Conservation (phyloP, 306 rosid genomes). For the Vigna nakashimae region DNA sequence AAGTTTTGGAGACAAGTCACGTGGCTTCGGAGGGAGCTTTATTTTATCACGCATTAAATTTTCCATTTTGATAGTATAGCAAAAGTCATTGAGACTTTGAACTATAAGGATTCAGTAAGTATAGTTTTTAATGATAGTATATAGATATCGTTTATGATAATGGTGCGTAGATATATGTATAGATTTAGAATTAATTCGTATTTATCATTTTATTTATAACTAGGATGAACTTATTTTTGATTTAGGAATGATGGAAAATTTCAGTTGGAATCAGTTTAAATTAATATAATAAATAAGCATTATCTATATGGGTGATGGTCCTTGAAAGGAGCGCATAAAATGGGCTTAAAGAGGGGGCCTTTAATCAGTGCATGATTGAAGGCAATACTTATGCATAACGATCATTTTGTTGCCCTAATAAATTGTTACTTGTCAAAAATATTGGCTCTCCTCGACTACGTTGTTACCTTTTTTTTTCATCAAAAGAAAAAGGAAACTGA, state of each 20-base stretch:
- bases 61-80: too few relatives aligned
- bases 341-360: slow-evolving; percentile 40
- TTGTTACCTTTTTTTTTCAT: neutral
- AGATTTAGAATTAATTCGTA: too few relatives aligned
- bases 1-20: neutral
- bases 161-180: too few relatives aligned
- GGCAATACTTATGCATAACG: slow-evolving; percentile 40
- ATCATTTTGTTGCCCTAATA: slow-evolving; percentile 39
- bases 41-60: neutral
- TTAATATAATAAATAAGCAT: too few relatives aligned
- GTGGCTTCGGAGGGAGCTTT: neutral
- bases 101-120: too few relatives aligned
- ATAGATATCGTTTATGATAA: too few relatives aligned
- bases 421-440: slow-evolving; percentile 30
- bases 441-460: neutral
- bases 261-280: neutral
- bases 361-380: slow-evolving; percentile 66
- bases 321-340: slow-evolving; percentile 27
- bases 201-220: too few relatives aligned
- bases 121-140: too few relatives aligned
- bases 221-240: too few relatives aligned
- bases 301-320: neutral
- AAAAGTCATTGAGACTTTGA: too few relatives aligned
- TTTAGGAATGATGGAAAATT: too few relatives aligned
- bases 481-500: slow-evolving; percentile 15